Conservation (phyloP, 164 flowering plant species). For the Piper betle region DNA sequence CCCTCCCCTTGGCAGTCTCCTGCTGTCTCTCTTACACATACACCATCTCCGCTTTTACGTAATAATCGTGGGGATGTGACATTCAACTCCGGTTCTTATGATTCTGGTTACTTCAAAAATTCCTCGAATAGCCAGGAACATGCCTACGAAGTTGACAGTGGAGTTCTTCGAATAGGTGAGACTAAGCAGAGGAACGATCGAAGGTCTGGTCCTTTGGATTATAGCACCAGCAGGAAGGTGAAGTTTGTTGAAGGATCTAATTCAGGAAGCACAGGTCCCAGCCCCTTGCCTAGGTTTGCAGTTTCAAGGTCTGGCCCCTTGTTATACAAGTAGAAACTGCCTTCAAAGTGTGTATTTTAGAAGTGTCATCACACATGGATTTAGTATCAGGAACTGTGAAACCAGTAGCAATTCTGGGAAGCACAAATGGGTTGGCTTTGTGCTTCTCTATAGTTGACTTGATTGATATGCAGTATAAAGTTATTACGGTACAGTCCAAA, state of each 20-base stretch:
- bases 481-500: no score
- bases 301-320: constrained; percentile 96
- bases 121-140: constrained; percentile 47
- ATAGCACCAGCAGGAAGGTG: constrained; percentile 56
- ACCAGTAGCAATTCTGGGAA: background rate
- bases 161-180: constrained; percentile 25
- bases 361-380: background rate
- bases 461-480: no score
- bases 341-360: background rate
- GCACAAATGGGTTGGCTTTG: no score
- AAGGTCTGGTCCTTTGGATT: constrained; percentile 86
- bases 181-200: constrained; percentile 41
- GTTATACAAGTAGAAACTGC: constrained; percentile 42
- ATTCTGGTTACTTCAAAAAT: constrained; percentile 48
- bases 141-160: constrained; percentile 29
- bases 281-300: constrained; percentile 90
- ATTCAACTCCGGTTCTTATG: constrained; percentile 32
- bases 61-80: constrained; percentile 46
- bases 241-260: constrained; percentile 62
- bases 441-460: no score
- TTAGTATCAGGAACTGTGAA: background rate
- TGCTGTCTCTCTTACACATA: constrained; percentile 43
- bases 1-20: constrained; percentile 78
- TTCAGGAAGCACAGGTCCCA: constrained; percentile 74
- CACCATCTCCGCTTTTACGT: constrained; percentile 43